Evolutionary conservation across 1,284 basidiomycete genomes (phyloP).

Genomic region (Boletellus sp.): DNA sequence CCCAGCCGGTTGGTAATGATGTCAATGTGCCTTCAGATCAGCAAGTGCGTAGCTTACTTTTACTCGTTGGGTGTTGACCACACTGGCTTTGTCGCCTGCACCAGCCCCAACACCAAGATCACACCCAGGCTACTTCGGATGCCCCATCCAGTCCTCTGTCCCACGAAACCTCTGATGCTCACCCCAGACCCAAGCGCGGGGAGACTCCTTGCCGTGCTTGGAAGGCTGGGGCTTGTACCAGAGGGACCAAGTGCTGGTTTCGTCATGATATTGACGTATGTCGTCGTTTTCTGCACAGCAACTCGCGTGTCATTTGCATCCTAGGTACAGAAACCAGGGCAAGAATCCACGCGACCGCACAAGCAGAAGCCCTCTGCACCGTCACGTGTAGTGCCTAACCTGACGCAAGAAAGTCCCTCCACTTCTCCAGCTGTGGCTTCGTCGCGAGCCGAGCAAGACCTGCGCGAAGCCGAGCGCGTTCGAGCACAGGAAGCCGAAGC

Average conservation of each 20-base stretch:
- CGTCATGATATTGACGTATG: conserved; percentile 25
- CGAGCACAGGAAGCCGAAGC: conserved; percentile 5
- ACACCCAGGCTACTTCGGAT: not conserved
- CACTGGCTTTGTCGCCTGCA: not conserved
- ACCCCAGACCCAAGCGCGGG: conserved; percentile 21
- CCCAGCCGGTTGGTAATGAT: conserved; percentile 2
- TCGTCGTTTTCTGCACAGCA: conserved; percentile 1
- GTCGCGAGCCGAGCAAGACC: not conserved
- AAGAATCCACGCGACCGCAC: not conserved
- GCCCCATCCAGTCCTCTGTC: not conserved
- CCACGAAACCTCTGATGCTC: conserved; percentile 11
- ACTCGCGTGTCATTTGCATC: not conserved
- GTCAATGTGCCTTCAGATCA: not conserved
- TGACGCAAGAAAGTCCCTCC: not conserved
- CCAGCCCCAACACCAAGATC: not conserved
- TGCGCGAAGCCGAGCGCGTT: not conserved
- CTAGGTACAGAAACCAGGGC: conserved; percentile 5
- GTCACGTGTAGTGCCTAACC: not conserved
- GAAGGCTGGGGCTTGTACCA: conserved; percentile 31
- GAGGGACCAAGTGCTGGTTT: conserved; percentile 26
- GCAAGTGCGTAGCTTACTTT: not conserved
- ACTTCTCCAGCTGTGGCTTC: not conserved
- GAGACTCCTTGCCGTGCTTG: conserved; percentile 26
- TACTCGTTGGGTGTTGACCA: not conserved
- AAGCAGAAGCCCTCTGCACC: not conserved